Percentiles rank a stretch among this genome's conserved stretches.
Conservation (phyloP, 75 land plant genomes). For the Ceratopteris richardii region DNA sequence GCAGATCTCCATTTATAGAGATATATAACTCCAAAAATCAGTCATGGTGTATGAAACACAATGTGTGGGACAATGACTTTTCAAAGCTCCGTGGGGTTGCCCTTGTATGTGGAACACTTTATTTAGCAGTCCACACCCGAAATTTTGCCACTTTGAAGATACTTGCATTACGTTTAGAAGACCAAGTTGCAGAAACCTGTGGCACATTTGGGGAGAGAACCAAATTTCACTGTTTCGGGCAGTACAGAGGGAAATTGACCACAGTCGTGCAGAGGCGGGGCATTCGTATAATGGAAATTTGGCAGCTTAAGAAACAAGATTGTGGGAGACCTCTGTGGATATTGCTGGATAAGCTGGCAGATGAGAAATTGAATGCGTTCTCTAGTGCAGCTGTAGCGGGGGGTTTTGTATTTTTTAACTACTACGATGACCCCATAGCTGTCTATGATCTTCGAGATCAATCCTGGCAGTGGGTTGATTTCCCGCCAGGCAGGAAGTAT, state of each 20-base stretch:
- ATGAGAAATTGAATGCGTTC: conserved; percentile 1
- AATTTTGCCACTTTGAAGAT: neutral
- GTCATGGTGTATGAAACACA: neutral
- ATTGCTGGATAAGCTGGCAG: neutral
- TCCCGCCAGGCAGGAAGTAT: conserved; percentile 6
- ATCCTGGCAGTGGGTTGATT: conserved; percentile 7
- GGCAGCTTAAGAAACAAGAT: conserved; percentile 6
- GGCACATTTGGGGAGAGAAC: neutral
- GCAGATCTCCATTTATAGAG: conserved; percentile 3
- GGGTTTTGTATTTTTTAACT: conserved; percentile 8
- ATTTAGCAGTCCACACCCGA: neutral
- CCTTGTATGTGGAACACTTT: neutral
- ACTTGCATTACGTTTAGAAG: neutral
- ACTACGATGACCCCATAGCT: conserved; percentile 7
- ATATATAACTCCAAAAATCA: neutral
- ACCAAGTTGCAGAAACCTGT: neutral
- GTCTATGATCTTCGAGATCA: conserved; percentile 3
- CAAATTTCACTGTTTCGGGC: conserved; percentile 8
- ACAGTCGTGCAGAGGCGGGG: neutral
- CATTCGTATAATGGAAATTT: neutral
- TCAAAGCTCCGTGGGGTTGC: neutral
- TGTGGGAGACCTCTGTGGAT: neutral
- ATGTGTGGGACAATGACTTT: neutral
- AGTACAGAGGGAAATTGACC: neutral
- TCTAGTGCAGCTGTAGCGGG: conserved; percentile 4